Evolutionary conservation across 768 basidiomycete genomes (phyloP), one percentile per base, ranked within the genome.

Genomic region (Calvatia gigantea): DNA sequence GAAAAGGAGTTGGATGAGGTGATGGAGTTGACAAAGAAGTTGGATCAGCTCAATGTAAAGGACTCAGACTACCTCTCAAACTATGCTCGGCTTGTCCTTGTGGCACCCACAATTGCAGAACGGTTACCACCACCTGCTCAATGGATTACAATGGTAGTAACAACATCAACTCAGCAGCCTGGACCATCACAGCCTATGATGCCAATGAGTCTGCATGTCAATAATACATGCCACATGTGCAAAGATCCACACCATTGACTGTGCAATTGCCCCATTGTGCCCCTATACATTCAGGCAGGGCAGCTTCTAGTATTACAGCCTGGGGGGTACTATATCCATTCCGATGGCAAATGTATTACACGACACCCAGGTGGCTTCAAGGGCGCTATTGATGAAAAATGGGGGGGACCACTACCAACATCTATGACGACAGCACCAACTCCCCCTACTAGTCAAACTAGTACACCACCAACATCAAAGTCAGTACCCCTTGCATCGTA

Each of bases 351-450:
- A 14, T 6, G 31, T 8, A 54, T 54, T 21, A 25, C 32, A 44
- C 41, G 42, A 19, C 37, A 57, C 27, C 48, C 35, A 4, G 28
- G 48, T 6, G 49, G 56, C 21, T 27, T 57, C 25, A 31, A 49
- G 28, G 54, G 17, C 14, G 53, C 48, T 1, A 35, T 59, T 32
- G 54, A 59, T 28, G 27, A 15, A 1, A 43, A 32, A 35, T 55
- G 46, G 17, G 56, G 38, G 11, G 25, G 23, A 5, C 48, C 21
- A 17, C 47, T 33, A 23, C 1, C 27, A 32, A 17, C 15, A n/a
- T 19, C 39, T 7, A 19, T 4, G 17, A 41, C n/a, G 7, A 19
- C 39, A n/a, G n/a, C n/a, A n/a, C 12, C 14, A 29, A 14, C 1
- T n/a, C 17, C 2, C 17, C 17, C 15, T 12, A 42, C 41, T 3